Evolutionary conservation across 768 basidiomycete genomes (phyloP).

Genomic region (Pholiota conissans): DNA sequence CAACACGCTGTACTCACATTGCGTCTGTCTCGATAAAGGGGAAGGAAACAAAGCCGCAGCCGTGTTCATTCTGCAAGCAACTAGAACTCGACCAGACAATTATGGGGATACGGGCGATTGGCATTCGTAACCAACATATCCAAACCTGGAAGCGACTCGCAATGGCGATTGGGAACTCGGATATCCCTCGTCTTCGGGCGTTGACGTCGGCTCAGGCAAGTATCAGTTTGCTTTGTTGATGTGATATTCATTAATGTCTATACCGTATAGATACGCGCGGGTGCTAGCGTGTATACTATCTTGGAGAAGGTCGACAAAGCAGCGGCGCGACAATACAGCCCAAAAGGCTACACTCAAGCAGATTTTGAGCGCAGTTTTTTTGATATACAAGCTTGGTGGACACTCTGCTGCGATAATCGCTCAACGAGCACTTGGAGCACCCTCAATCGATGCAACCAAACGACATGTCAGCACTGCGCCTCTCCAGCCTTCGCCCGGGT

Average conservation of each 20-base stretch:
- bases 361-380: not conserved
- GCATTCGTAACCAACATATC: not conserved
- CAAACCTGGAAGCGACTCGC: not conserved
- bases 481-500: not conserved
- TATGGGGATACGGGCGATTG: not conserved
- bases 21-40: not conserved
- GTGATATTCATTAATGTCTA: not conserved
- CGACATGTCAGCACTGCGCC: not conserved
- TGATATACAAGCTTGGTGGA: not conserved
- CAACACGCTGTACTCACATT: not conserved
- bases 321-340: not conserved
- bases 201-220: not conserved
- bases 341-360: not conserved
- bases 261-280: not conserved
- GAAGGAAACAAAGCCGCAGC: not conserved
- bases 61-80: not conserved
- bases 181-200: not conserved
- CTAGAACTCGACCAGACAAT: not conserved
- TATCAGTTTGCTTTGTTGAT: too few species aligned
- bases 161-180: not conserved
- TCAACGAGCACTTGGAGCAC: not conserved
- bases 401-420: not conserved
- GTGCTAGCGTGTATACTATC: not conserved
- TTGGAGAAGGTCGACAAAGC: not conserved
- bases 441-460: not conserved